phyloP scores from a whole-genome alignment of 768 basidiomycete species.

The Leccinum variicolor region DNA sequence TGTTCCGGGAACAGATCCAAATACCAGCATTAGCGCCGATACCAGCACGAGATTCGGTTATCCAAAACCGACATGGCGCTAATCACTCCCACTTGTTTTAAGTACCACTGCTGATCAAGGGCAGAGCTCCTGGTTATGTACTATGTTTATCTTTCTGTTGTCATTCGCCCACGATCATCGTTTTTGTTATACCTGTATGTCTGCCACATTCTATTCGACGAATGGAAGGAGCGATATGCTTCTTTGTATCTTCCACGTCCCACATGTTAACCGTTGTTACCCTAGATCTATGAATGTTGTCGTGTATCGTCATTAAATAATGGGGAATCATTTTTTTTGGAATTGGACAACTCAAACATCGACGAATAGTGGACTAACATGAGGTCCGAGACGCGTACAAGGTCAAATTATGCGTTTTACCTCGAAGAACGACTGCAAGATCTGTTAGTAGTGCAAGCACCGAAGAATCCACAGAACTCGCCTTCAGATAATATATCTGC shows the following conservation, averaged over 20 bases:
- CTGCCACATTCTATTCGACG: constrained; percentile 5
- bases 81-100: constrained; percentile 19
- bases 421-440: constrained; percentile 77
- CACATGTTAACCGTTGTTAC: constrained; percentile 26
- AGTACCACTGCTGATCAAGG: constrained; percentile 6
- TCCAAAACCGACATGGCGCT: constrained; percentile 59
- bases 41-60: constrained; percentile 41
- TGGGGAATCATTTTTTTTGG: constrained; percentile 5
- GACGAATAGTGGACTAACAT: not conserved
- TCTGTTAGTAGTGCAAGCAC: constrained; percentile 1
- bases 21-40: constrained; percentile 41
- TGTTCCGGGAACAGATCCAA: constrained; percentile 39
- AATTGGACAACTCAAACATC: not conserved
- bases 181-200: constrained; percentile 19
- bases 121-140: constrained; percentile 19
- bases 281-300: constrained; percentile 26
- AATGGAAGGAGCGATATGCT: constrained; percentile 6
- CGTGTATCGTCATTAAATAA: constrained; percentile 16
- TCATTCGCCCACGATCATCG: constrained; percentile 8
- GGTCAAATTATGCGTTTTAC: constrained; percentile 81
- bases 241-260: not conserved
- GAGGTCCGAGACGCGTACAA: constrained; percentile 1
- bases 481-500: constrained; percentile 98
- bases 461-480: constrained; percentile 24
- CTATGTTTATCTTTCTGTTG: constrained; percentile 6